Evolutionary conservation across 345 rosid species (phyloP), one percentile per base, ranked within the genome.

Genomic region (rapeseed (Brassica napus)): DNA sequence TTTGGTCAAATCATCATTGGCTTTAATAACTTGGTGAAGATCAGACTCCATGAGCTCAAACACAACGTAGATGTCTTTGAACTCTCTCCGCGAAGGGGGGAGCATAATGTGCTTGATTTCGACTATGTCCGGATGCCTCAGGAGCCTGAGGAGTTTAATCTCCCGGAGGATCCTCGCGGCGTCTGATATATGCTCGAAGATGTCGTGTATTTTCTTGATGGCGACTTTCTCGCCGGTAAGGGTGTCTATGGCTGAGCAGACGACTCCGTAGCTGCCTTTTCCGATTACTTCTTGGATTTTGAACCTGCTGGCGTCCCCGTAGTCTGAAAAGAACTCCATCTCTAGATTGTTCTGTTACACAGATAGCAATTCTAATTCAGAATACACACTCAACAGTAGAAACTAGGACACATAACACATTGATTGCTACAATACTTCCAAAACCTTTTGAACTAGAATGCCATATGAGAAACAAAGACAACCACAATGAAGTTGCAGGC

Each of bases 11-110:
- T 94, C 98, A 81, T 94, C 98, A 79, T 94, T 94, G 37, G 97
- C 98, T 83, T 92, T 94, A 68, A 94, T 94, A 75, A 94, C 98
- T 83, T 92, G 97, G 84, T 94, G 97, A 72, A 94, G 97, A 83
- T 94, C 97, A 0, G 97, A 92, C 77, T 94, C 97, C 98, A 94
- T 94, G 72, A 92, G 91, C 89, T 94, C 98, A 70, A 94, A 94
- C 77, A 94, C 98, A 71, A 94, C 98, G 87, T 87, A 94, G 54
- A 94, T 94, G 84, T 94, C 97, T 85, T 91, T 94, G 32, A 94
- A 94, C 55, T 94, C 97, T 86, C 97, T 88, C 58, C 93, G 71
- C 0, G 98, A 94, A 64, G 98, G 98, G 23, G 97, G 97, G 26
- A 92, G 87, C 98, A 94, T 90, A 73, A 94, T 92, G 84, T 94